A percentile compares a stretch with the other conserved stretches of the same genome.
Conservation (phyloP, 768 basidiomycete genomes). For the Podaxis carcinomalis region DNA sequence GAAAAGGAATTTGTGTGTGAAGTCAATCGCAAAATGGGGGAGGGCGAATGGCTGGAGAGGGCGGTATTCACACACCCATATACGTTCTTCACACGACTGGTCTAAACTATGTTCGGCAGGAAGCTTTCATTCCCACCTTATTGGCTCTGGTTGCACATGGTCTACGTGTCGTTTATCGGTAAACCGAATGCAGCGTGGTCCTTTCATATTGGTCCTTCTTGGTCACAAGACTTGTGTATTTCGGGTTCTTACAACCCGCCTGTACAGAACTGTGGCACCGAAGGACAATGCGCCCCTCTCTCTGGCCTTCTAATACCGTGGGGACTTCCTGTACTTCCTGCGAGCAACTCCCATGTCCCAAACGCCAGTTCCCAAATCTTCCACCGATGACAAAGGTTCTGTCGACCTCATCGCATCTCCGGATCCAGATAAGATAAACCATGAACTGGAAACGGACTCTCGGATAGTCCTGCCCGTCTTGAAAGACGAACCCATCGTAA, state of each 20-base stretch:
- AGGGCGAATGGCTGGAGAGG: slow-evolving; percentile 1
- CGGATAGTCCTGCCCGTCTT: background rate
- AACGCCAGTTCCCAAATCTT: background rate
- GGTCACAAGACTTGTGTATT: slow-evolving; percentile 7
- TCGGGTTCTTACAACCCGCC: background rate
- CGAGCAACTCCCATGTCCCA: slow-evolving; percentile 2
- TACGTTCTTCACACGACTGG: background rate
- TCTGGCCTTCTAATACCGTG: slow-evolving; percentile 3
- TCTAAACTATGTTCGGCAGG: background rate
- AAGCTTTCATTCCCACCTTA: background rate
- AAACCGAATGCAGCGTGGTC: background rate
- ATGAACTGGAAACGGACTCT: background rate
- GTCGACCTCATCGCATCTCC: background rate
- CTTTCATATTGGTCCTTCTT: slow-evolving; percentile 2
- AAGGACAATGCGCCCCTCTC: background rate
- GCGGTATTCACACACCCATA: background rate
- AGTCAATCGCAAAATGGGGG: slow-evolving; percentile 4
- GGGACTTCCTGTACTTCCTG: background rate
- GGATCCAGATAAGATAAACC: background rate
- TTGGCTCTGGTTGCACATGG: background rate
- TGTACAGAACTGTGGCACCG: background rate
- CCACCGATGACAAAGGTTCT: slow-evolving; percentile 4
- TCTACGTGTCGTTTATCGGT: background rate
- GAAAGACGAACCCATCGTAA: slow-evolving; percentile 65
- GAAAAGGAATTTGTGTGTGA: slow-evolving; percentile 7